A percentile compares a stretch with the other conserved stretches of the same genome.
Evolutionary conservation across 768 basidiomycete species (phyloP).

Genomic region (Rhizopogon sp.): DNA sequence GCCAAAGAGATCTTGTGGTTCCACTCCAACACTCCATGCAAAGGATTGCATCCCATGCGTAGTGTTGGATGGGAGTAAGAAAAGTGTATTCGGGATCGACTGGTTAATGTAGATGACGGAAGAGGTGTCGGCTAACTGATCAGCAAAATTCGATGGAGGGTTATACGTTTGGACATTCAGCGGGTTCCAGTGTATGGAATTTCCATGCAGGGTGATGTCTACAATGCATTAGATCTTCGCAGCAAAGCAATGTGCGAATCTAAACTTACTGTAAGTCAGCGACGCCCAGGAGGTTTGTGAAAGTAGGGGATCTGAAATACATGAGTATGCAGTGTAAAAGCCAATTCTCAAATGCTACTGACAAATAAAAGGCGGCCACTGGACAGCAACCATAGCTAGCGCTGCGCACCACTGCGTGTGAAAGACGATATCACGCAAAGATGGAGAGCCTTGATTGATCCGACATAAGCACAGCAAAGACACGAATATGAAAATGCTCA

Average conservation of each 20-base stretch:
- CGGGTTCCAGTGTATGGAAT: slow-evolving; percentile 62
- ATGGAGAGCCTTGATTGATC: slow-evolving; percentile 63
- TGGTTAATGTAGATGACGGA: slow-evolving; percentile 79
- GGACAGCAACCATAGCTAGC: slow-evolving; percentile 88
- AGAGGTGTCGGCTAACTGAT: slow-evolving; percentile 62
- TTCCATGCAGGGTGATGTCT: slow-evolving; percentile 73
- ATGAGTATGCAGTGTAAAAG: neutral
- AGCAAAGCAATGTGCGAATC: slow-evolving; percentile 6
- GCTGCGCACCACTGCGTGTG: slow-evolving; percentile 92
- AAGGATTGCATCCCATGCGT: slow-evolving; percentile 72
- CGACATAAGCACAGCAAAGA: slow-evolving; percentile 11
- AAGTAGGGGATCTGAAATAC: slow-evolving; percentile 74
- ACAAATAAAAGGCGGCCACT: slow-evolving; percentile 95
- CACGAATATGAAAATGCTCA: slow-evolving; percentile 34
- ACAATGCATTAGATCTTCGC: slow-evolving; percentile 6
- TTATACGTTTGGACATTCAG: slow-evolving; percentile 49
- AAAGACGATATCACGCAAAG: slow-evolving; percentile 86
- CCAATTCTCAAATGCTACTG: slow-evolving; percentile 23
- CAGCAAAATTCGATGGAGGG: slow-evolving; percentile 66
- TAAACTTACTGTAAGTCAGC: slow-evolving; percentile 59
- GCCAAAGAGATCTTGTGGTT: slow-evolving; percentile 76
- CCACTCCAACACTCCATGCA: slow-evolving; percentile 78
- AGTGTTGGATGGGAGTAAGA: slow-evolving; percentile 60
- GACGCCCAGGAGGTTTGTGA: slow-evolving; percentile 88
- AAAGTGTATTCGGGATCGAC: slow-evolving; percentile 64